Base-by-base conservation (phyloP, 306 rosid genomes). In the Cucurbita moschata region DNA sequence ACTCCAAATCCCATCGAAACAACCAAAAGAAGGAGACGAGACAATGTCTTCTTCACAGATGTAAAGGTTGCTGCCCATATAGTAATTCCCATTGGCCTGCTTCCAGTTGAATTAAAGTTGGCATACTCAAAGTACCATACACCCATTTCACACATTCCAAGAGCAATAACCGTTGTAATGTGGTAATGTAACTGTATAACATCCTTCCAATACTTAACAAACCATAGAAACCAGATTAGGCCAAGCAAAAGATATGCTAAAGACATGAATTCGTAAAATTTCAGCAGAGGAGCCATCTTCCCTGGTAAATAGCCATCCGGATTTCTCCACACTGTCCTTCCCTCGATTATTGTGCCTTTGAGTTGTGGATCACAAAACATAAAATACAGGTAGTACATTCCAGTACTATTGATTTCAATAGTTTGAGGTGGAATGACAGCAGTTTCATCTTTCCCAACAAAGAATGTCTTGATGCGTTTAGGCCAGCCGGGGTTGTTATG, bases 61-160 rank as follows among this genome's bases (percentile, higher is more conserved):
- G 88, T 92, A 57, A 88, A 87, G 4, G 96, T 90, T 23, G 88
- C 98, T 7, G 96, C 96, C 98, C 98, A 92, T 46, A 89, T 61
- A n/a, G 98, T 90, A 79, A 92, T 83, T 39, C 84, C 96, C 91
- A 92, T 92, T 4, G 98, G 98, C 82, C 98, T 88, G 23, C 76
- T 77, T 63, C 96, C 96, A 44, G 96, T 92, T 9, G 91, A 85
- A 85, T 92, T 92, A 77, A 92, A 88, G 74, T 92, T 92, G 43
- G 81, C 89, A 77, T 90, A 92, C 86, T 92, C 98, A 64, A 90
- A 92, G 79, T 92, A 92, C 98, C 98, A 92, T 5, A 92, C 87
- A 42, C 92, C 96, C 96, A 88, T 90, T 85, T 92, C 98, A 21
- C 96, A 90, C 98, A 92, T 92, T 18, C 96, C 98, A 51, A 92